Evolutionary conservation across 495 filamentous ascomycete genomes (phyloP).

Genomic region (Penicillium pulvis): DNA sequence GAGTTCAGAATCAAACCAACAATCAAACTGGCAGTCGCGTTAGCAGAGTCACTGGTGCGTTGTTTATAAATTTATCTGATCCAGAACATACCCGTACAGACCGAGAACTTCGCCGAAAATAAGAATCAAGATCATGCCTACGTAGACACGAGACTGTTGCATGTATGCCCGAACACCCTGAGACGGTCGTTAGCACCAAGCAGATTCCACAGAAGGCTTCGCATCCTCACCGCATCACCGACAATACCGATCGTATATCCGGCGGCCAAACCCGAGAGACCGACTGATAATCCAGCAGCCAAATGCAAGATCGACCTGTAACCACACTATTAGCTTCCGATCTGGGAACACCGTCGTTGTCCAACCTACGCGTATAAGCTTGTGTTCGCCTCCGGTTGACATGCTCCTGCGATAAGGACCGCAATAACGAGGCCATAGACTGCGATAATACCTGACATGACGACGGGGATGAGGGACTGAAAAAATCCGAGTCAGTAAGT

Average conservation of each 20-base stretch:
- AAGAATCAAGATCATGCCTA: constrained; percentile 97
- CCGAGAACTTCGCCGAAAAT: constrained; percentile 98
- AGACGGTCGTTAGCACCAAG: constrained; percentile 26
- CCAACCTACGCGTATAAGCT: constrained; percentile 75
- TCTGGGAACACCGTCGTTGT: constrained; percentile 1
- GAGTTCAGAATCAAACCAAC: constrained; percentile 60
- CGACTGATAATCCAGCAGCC: constrained; percentile 86
- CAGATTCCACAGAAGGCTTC: background rate
- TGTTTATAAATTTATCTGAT: background rate
- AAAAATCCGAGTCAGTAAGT: constrained; percentile 20
- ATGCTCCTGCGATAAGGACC: constrained; percentile 86
- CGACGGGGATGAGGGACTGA: constrained; percentile 89
- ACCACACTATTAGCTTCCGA: constrained; percentile 18
- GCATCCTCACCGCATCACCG: constrained; percentile 71
- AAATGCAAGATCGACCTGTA: constrained; percentile 88
- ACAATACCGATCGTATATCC: constrained; percentile 97
- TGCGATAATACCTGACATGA: constrained; percentile 99
- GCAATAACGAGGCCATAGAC: constrained; percentile 97
- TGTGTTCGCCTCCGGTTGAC: constrained; percentile 67
- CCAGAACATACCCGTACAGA: constrained; percentile 80
- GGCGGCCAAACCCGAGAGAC: constrained; percentile 89
- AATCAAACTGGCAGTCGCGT: constrained; percentile 49
- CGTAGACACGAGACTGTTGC: constrained; percentile 92
- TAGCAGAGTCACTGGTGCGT: constrained; percentile 19
- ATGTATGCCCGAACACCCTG: constrained; percentile 91